Conservation (phyloP, 192 early-diverging fungal species). For the Kappamyces sp. region DNA sequence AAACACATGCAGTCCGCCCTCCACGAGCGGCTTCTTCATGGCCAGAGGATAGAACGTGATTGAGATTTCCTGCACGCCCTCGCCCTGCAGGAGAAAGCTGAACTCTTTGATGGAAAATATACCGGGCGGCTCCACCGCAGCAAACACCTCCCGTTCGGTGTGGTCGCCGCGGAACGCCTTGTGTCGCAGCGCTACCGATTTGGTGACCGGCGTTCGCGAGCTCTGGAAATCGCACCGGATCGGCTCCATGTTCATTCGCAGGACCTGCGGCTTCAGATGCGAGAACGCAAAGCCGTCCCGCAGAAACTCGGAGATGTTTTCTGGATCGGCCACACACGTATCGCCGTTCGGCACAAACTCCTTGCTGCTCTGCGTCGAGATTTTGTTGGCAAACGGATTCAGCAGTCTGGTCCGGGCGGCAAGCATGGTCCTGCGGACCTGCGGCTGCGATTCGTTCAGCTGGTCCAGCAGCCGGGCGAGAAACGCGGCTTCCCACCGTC, state of each 20-base stretch:
- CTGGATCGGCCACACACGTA: constrained; percentile 35
- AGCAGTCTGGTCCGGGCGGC: constrained; percentile 1
- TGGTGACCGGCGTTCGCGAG: constrained; percentile 41
- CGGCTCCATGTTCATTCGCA: constrained; percentile 45
- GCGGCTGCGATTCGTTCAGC: neutral
- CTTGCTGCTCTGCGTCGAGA: neutral
- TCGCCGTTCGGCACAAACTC: neutral
- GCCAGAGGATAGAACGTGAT: constrained; percentile 45
- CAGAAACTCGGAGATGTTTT: constrained; percentile 43
- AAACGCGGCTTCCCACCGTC: neutral
- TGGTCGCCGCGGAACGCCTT: constrained; percentile 52
- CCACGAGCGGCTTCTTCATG: constrained; percentile 38
- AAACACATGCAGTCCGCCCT: constrained; percentile 46
- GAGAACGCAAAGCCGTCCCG: constrained; percentile 43
- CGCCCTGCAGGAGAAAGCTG: constrained; percentile 47
- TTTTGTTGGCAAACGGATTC: neutral
- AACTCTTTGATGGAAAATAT: constrained; percentile 44
- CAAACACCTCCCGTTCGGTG: constrained; percentile 49
- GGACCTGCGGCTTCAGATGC: constrained; percentile 32
- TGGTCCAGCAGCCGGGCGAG: neutral
- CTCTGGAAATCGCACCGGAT: constrained; percentile 42
- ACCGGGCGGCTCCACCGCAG: constrained; percentile 45
- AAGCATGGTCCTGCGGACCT: neutral
- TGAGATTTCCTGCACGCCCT: constrained; percentile 43
- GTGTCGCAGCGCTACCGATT: constrained; percentile 40